These are phyloP conservation scores for Triticum turgidum DNA, from an alignment of 176 grass and related monocot genomes.

Conservation along the genomic window DNA sequence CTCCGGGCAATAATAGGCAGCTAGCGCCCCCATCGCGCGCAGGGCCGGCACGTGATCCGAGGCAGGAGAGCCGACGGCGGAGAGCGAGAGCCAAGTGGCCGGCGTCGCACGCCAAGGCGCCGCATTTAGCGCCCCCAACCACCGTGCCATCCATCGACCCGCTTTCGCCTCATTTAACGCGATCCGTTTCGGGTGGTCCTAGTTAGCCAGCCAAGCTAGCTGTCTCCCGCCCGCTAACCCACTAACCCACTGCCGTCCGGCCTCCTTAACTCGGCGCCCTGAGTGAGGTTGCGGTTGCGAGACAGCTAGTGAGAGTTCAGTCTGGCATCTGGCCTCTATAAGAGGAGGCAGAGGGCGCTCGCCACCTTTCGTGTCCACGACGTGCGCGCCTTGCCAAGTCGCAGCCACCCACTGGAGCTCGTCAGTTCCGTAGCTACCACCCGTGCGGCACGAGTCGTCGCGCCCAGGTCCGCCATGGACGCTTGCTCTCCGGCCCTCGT, in stretches of 20 bases:
- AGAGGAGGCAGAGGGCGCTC: background rate
- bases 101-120: background rate
- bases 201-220: background rate
- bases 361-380: background rate
- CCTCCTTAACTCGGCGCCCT: background rate
- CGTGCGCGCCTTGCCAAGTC: background rate
- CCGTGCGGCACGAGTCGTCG: background rate
- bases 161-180: background rate
- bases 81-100: conserved; percentile 18
- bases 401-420: background rate
- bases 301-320: background rate
- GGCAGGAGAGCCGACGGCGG: background rate
- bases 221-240: background rate
- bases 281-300: background rate
- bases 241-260: background rate
- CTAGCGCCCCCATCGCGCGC: no score
- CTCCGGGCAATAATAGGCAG: background rate
- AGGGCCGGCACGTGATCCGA: conserved; percentile 30
- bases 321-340: background rate
- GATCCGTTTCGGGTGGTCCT: conserved; percentile 27
- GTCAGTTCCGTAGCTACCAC: background rate
- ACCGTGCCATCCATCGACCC: background rate
- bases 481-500: background rate
- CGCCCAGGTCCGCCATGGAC: conserved; percentile 3
- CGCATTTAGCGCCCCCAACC: conserved; percentile 42